Base-by-base conservation (phyloP, 495 filamentous ascomycete genomes). In the Trichoderma asperelloides region DNA sequence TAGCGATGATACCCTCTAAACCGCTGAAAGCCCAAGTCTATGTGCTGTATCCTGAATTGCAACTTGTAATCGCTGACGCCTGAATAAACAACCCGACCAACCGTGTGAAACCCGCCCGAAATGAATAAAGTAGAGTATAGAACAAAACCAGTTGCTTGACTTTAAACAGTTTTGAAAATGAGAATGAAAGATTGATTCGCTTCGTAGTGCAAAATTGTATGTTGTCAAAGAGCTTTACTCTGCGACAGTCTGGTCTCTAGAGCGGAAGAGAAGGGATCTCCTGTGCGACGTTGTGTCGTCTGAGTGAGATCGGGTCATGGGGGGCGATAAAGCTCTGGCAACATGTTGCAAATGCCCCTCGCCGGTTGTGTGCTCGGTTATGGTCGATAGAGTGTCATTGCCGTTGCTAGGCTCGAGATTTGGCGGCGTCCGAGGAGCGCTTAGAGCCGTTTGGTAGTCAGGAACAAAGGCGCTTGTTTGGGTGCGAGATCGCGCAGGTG, bases 401-500 rank as follows among this genome's bases (percentile, higher is more conserved):
- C 66, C 12, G 43, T 66, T 64, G n/a, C 65, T 13, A 3, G 27
- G 23, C 55, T 77, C 68, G 15, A 71, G 67, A 23, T 65, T 55
- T 8, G 72, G 69, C 21, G 79, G 71, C 30, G 74, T 74, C 62
- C 63, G 66, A 68, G 81, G 74, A 66, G 74, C 71, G 69, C 77
- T 80, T 33, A 73, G 73, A 16, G 76, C 80, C 11, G 79, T 78
- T 15, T 70, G 51, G 71, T 82, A 82, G 65, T 81, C 78, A 2
- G 80, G 80, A 2, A 78, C 71, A 12, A 71, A 71, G 25, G 65
- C 71, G 25, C 70, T 70, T 57, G 73, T 68, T 33, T 66, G 66
- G 33, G 64, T 67, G n/a, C 74, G 67, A 60, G 55, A 60, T 37
- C 82, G 81, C 18, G 86, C 77, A 12, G 84, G 82, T 0, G 86